Evolutionary conservation across 140 eudicot genomes (phyloP), one percentile per base, ranked within the genome.

Genomic region (Flaveria floridana): DNA sequence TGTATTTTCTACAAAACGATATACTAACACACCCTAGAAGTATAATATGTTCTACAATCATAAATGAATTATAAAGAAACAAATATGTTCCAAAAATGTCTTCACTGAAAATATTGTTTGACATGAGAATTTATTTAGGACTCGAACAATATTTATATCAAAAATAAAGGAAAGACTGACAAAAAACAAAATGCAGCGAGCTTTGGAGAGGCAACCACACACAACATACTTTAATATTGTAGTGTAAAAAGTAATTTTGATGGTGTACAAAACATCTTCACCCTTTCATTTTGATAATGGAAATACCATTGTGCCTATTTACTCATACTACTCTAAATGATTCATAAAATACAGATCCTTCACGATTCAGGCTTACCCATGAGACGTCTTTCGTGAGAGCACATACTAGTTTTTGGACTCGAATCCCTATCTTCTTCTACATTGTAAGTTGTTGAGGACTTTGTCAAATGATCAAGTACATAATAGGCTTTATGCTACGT

Each of bases 351-450:
- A 57, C 85, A 89, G 96, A 87, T 87, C 87, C 91, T 53, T 72
- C 91, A 7, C 79, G 91, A 73, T 83, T 89, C 76, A 82, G 96
- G 79, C 85, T 89, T 73, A 82, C 83, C 1, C 92, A 85, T 3
- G 87, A 85, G 81, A 89, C 96, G 56, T 87, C 96, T 66, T 89
- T 89, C 58, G 90, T 89, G 46, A 87, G 86, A 71, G 84, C 85
- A 28, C 92, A 87, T 68, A 79, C 86, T 44, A 78, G 88, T 63
- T 85, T 82, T 65, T 87, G 86, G 87, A 85, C 88, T 47, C 79
- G 78, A 78, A 71, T 75, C 42, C 96, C 85, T 0, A 30, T 85
- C 73, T 66, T 86, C 76, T 85, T 83, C 70, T 70, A 82, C 74
- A 71, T 88, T 82, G 98, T 93, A 84, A 85, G 82, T 44, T 53